These are phyloP conservation scores for Rhodotorula paludigena DNA, from an alignment of 768 basidiomycete species.

Conservation along the genomic window DNA sequence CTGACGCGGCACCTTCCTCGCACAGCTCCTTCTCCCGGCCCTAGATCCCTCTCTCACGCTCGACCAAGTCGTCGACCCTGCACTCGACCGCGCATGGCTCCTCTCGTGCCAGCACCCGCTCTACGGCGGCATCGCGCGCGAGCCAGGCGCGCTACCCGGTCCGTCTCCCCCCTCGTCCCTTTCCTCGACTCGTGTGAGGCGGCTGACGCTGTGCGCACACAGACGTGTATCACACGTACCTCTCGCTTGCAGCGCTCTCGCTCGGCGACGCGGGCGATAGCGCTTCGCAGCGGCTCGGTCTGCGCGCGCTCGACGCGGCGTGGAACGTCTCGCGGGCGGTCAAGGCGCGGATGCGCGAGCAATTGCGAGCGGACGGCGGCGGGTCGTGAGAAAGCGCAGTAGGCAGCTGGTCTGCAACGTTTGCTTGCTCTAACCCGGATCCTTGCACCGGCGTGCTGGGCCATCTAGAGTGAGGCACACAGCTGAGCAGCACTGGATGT, in stretches of 20 bases:
- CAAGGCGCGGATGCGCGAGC: slow-evolving; percentile 12
- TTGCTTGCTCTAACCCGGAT: no score
- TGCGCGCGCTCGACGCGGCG: slow-evolving; percentile 13
- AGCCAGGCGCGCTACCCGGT: slow-evolving; percentile 76
- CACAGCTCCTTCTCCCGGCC: slow-evolving; percentile 13
- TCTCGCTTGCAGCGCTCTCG: slow-evolving; percentile 74
- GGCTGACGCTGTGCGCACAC: slow-evolving; percentile 1
- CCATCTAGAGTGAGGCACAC: no score
- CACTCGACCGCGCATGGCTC: slow-evolving; percentile 61
- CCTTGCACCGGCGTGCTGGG: no score
- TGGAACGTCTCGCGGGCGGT: slow-evolving; percentile 25
- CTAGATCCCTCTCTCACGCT: not conserved
- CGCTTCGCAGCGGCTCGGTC: not conserved
- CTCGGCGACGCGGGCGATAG: slow-evolving; percentile 45
- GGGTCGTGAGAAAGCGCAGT: not conserved
- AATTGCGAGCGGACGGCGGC: not conserved
- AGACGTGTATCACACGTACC: slow-evolving; percentile 96
- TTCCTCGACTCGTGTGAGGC: not conserved
- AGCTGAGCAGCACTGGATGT: no score
- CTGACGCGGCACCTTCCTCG: slow-evolving; percentile 1
- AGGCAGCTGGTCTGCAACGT: no score
- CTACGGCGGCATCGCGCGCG: slow-evolving; percentile 82
- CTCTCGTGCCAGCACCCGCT: slow-evolving; percentile 69
- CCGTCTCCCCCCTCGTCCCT: slow-evolving; percentile 29
- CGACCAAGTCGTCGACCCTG: slow-evolving; percentile 51